phyloP scores from a whole-genome alignment of 1,284 basidiomycete species.

The Ustilago loliicola region DNA sequence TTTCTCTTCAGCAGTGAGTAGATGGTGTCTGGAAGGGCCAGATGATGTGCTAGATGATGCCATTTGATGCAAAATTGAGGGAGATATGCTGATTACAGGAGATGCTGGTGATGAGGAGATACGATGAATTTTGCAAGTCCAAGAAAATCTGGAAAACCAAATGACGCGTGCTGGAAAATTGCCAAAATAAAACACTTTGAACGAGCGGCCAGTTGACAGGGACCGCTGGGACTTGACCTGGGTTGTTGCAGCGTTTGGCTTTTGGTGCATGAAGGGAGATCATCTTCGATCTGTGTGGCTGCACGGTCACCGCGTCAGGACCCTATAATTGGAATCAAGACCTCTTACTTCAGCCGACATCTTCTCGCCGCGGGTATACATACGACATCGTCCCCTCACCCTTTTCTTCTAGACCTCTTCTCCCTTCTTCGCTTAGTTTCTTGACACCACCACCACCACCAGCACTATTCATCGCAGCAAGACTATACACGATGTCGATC shows the following conservation, averaged over 20 bases:
- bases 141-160: too few species aligned
- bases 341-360: neutral
- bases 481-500: constrained; percentile 31
- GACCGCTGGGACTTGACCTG: neutral
- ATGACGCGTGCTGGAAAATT: too few species aligned
- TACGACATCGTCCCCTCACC: neutral
- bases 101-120: too few species aligned
- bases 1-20: too few species aligned
- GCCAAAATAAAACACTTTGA: too few species aligned
- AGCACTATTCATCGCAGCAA: neutral
- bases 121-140: too few species aligned
- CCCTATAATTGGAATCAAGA: neutral
- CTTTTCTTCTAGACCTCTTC: neutral
- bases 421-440: neutral
- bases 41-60: too few species aligned
- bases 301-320: neutral
- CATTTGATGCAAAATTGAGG: too few species aligned
- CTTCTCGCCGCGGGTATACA: neutral
- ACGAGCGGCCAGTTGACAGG: too few species aligned
- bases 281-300: neutral
- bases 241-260: neutral
- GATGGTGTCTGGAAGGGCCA: too few species aligned
- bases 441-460: neutral
- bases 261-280: neutral
- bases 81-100: too few species aligned